Evolutionary conservation across 1,284 basidiomycete species (phyloP), one percentile per base, ranked within the genome.

Genomic region (Taiwanofungus camphoratus): DNA sequence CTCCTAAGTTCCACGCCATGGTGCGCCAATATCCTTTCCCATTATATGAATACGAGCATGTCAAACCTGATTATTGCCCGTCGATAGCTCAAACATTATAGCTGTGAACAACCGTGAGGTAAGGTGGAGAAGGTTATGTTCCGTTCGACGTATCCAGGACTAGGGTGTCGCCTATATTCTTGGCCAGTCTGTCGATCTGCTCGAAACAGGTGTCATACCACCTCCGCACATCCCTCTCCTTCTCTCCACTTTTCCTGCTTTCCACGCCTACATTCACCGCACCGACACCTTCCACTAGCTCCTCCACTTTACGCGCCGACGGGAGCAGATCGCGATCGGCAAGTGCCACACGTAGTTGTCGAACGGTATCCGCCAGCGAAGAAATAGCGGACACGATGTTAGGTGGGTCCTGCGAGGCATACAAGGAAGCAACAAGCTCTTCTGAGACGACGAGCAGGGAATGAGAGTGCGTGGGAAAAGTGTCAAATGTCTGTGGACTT

Each of bases 201-300:
- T 68, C 63, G 51, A 83, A 76, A 52, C 82, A 84, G 6, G 70
- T 69, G 39, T 73, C 64, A 53, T 83, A 81, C 82, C 83, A 84
- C 40, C 55, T 60, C 26, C 59, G 44, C 31, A 54, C 40, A 37
- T 65, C 59, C 46, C 54, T 59, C 31, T 44, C 58, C 49, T 43
- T 50, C 49, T 21, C 35, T 39, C 20, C 45, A 45, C 48, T 59
- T 45, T 59, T 50, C 11, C 59, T 52, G 27, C 52, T 58, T 36
- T 58, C 62, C 31, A 57, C 49, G 19, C 42, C 47, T 19, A 59
- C 34, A 22, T 47, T 46, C 48, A 76, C 50, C 7, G 50, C 49
- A 11, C 59, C 56, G 44, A 77, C 46, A 41, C 62, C 58, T 24
- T 60, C 52, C 23, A 64, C 59, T 36, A 76, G 53, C 3, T 57